Conservation (phyloP, 1,284 basidiomycete species). For the Thelephora terrestris region DNA sequence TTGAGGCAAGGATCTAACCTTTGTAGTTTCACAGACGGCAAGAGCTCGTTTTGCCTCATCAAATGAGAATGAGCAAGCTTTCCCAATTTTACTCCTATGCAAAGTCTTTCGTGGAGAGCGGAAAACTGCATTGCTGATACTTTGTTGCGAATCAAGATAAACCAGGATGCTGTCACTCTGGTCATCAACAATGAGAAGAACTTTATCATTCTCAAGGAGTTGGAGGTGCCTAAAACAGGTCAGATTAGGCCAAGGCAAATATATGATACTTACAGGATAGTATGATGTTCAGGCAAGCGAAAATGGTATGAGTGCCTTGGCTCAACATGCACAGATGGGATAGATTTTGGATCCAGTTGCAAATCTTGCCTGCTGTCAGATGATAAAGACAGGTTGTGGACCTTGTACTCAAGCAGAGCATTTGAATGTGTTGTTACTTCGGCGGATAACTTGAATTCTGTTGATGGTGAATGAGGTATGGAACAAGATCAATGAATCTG, state of each 20-base stretch:
- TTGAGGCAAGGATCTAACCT: conserved; percentile 18
- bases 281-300: conserved; percentile 22
- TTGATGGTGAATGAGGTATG: neutral
- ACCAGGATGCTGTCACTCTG: conserved; percentile 23
- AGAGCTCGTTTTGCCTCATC: conserved; percentile 40
- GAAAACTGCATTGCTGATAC: conserved; percentile 24
- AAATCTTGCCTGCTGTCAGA: conserved; percentile 31
- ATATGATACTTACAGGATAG: conserved; percentile 25
- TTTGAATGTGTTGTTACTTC: conserved; percentile 11
- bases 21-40: conserved; percentile 30
- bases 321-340: conserved; percentile 27
- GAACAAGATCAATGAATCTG: too few relatives aligned
- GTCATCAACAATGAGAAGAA: conserved; percentile 33
- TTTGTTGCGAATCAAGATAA: conserved; percentile 27
- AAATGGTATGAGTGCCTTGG: conserved; percentile 19
- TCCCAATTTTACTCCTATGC: conserved; percentile 35
- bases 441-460: neutral
- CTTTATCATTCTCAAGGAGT: conserved; percentile 26
- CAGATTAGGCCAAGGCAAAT: neutral
- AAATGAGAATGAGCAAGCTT: conserved; percentile 32
- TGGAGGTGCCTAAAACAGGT: conserved; percentile 23
- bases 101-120: conserved; percentile 23
- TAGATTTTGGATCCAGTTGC: conserved; percentile 25
- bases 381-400: conserved; percentile 30
- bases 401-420: conserved; percentile 22